These are phyloP conservation scores for Penicillium digitatum DNA, from an alignment of 2,329 filamentous ascomycete species.

Conservation along the genomic window DNA sequence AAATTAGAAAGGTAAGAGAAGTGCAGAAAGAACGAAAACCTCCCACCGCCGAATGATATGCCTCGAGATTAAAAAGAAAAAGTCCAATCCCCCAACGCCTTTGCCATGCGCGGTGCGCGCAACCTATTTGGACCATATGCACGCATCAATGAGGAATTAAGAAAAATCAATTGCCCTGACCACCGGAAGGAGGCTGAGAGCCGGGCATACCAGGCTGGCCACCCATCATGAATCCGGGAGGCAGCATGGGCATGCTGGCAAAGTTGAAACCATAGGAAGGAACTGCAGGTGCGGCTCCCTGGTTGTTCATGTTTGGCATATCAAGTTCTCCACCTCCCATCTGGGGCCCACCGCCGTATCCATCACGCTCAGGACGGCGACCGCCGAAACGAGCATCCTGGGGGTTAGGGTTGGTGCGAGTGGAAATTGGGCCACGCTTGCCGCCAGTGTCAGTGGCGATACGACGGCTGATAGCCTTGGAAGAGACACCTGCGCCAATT, in stretches of 20 bases:
- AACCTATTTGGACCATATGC: constrained; percentile 1
- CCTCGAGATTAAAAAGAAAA: neutral
- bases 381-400: constrained; percentile 25
- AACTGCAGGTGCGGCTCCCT: constrained; percentile 52
- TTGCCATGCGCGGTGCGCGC: constrained; percentile 4
- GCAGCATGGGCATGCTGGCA: constrained; percentile 48
- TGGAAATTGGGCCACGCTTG: constrained; percentile 48
- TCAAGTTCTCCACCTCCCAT: constrained; percentile 29
- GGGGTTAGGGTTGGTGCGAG: constrained; percentile 34
- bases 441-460: constrained; percentile 51
- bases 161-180: constrained; percentile 31
- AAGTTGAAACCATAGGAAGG: constrained; percentile 55
- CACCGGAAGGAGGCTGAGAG: constrained; percentile 38
- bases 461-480: constrained; percentile 62
- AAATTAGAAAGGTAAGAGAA: constrained; percentile 1
- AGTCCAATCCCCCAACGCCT: constrained; percentile 5
- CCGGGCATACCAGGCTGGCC: constrained; percentile 31
- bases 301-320: constrained; percentile 38
- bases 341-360: constrained; percentile 20
- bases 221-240: constrained; percentile 47
- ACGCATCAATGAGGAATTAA: constrained; percentile 7
- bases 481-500: constrained; percentile 94
- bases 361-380: constrained; percentile 34
- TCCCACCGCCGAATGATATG: constrained; percentile 6
- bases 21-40: neutral